Conservation (phyloP, 257 asterid species). For the Solanum chiquidenum region DNA sequence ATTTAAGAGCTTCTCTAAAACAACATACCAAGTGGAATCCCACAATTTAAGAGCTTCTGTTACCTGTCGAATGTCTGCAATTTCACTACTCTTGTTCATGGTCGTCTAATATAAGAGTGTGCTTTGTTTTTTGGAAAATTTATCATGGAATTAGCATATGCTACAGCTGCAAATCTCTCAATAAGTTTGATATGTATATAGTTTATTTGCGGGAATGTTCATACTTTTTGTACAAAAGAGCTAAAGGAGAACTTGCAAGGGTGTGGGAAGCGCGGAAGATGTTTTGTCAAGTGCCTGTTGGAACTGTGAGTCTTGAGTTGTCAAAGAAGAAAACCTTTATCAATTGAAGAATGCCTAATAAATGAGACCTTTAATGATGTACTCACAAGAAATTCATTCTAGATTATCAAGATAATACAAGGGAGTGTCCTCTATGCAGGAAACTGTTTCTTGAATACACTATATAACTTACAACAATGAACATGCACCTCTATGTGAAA, state of each 20-base stretch:
- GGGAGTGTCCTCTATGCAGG: background rate
- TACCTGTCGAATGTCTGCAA: background rate
- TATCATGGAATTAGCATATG: background rate
- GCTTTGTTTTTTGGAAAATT: background rate
- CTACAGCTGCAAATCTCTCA: background rate
- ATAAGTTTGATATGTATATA: background rate
- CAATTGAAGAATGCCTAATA: background rate
- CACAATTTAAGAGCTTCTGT: background rate
- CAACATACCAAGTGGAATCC: background rate
- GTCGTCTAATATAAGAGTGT: background rate
- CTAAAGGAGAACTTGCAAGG: too few relatives aligned
- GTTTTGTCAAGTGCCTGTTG: background rate
- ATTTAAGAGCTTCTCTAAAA: background rate
- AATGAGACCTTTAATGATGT: background rate
- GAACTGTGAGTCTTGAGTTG: background rate
- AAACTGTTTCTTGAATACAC: background rate
- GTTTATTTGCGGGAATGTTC: background rate
- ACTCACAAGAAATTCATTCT: background rate
- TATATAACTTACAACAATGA: background rate
- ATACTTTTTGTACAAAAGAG: too few relatives aligned
- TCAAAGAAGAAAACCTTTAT: background rate
- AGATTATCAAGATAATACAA: constrained; percentile 3
- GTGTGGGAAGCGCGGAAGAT: background rate
- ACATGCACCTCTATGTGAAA: background rate
- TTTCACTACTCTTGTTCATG: background rate